phyloP scores from a whole-genome alignment of 768 basidiomycete genomes.

The Infundibulicybe gibba region DNA sequence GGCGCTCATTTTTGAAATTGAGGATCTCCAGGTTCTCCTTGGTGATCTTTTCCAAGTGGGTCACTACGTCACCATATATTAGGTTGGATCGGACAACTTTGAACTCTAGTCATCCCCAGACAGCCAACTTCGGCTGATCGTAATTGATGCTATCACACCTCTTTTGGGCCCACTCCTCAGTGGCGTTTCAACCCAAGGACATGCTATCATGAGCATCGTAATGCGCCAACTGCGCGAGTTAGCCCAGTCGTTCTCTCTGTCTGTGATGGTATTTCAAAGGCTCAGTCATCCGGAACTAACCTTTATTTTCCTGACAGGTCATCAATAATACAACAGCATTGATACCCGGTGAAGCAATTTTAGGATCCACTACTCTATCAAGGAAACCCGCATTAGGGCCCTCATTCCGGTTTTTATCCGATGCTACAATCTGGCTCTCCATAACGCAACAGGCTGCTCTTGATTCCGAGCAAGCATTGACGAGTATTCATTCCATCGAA shows the following conservation, averaged over 20 bases:
- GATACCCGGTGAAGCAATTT: slow-evolving; percentile 8
- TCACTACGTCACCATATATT: too few relatives aligned
- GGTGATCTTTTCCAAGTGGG: slow-evolving; percentile 29
- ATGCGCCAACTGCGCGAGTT: slow-evolving; percentile 60
- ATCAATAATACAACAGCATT: slow-evolving; percentile 51
- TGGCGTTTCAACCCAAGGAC: slow-evolving; percentile 68
- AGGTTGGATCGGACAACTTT: too few relatives aligned
- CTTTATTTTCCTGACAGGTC: slow-evolving; percentile 35
- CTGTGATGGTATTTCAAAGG: slow-evolving; percentile 47
- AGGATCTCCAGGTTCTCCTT: slow-evolving; percentile 47
- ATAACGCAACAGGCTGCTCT: too few relatives aligned
- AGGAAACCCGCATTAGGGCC: slow-evolving; percentile 75
- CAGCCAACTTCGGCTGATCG: slow-evolving; percentile 38
- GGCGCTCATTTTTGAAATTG: slow-evolving; percentile 55
- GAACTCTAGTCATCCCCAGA: not conserved
- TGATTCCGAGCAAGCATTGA: too few relatives aligned
- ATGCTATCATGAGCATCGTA: slow-evolving; percentile 68
- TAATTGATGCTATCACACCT: slow-evolving; percentile 65
- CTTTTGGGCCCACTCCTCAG: slow-evolving; percentile 62
- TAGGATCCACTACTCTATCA: slow-evolving; percentile 15
- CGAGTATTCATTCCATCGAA: slow-evolving; percentile 28
- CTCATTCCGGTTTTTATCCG: slow-evolving; percentile 69
- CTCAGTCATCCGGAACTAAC: not conserved
- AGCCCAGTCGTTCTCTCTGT: slow-evolving; percentile 38
- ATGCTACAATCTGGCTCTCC: slow-evolving; percentile 70